Percentiles rank a stretch among this genome's conserved stretches.
Evolutionary conservation across 495 filamentous ascomycete genomes (phyloP).

Genomic region (Penicillium crystallinum): DNA sequence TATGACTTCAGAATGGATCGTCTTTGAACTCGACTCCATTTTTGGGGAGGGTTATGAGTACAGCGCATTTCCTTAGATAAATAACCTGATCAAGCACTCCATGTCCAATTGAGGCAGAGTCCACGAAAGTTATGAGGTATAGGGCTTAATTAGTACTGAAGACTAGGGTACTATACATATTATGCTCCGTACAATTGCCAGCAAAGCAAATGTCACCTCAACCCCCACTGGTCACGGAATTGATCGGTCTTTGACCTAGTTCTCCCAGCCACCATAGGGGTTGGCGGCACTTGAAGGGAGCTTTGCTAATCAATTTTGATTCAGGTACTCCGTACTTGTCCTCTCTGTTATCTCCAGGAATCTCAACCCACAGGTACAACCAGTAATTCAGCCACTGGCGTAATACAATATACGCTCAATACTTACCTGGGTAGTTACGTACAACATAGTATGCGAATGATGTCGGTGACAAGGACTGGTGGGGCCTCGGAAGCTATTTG

Average conservation of each 20-base stretch:
- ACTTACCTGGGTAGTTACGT: too few species aligned
- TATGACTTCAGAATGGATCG: not conserved
- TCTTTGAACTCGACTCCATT: not conserved
- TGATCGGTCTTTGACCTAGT: not conserved
- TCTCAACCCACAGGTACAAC: too few species aligned
- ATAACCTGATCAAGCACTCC: too few species aligned
- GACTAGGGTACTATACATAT: not conserved
- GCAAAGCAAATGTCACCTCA: not conserved
- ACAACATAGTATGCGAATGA: too few species aligned
- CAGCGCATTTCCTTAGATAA: too few species aligned
- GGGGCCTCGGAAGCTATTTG: not conserved
- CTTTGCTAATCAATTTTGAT: not conserved
- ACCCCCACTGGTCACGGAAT: constrained; percentile 1
- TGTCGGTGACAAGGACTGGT: not conserved
- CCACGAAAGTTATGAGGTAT: not conserved
- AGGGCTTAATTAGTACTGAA: not conserved
- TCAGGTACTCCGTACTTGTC: not conserved
- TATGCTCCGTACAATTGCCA: not conserved
- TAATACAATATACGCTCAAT: too few species aligned
- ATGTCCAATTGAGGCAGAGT: not conserved
- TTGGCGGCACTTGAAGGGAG: not conserved
- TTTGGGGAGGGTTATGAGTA: too few species aligned
- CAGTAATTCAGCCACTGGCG: too few species aligned
- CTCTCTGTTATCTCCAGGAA: too few species aligned
- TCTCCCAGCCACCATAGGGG: not conserved